Evolutionary conservation across 108 stramenopile genomes (phyloP), one percentile per base, ranked within the genome.

Genomic region (Chaetoceros muelleri): DNA sequence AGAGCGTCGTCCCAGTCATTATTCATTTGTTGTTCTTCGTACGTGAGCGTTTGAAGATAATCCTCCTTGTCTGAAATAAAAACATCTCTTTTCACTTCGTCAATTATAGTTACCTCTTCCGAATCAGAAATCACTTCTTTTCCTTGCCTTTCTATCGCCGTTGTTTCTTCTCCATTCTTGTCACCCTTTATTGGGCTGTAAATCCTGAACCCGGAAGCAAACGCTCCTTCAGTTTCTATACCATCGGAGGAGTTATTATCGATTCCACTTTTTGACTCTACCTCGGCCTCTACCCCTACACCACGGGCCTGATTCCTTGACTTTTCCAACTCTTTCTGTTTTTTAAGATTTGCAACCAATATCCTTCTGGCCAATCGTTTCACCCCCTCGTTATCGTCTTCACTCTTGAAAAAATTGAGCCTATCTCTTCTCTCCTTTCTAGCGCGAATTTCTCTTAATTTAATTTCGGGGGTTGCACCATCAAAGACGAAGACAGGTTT

Each of bases 401-500:
- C 71, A 8, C 62, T 69, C 21, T 58, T 55, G 70, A 80, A 66
- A 66, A 49, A 70, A 64, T 58, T 40, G 26, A 21, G 27, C 53
- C 66, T 69, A 51, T 95, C 90, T 25, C 87, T 66, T 34, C 76
- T 65, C 30, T 75, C 55, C 44, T 72, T 60, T 28, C 98, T 63
- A 10, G 64, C 61, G 19, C 59, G 58, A 10, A 97, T 47, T 30
- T 92, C 93, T 46, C 87, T 63, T 30, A 63, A 58, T 62, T 99
- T 99, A 23, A 99, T 78, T 31, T 77, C 85, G 10, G 99, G 99
- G 50, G 88, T 90, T 1, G 67, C 73, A n/a, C 96, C 97, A 65
- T 99, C 98, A 57, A 99, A 98, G 19, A 99, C 98, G 20, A 99
- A 84, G 28, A 99, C 95, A 7, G 99, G 97, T 31, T 83, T 74